Evolutionary conservation across 1,284 basidiomycete genomes (phyloP), one percentile per base, ranked within the genome.

Genomic region (Lignosus rhinocerotis): DNA sequence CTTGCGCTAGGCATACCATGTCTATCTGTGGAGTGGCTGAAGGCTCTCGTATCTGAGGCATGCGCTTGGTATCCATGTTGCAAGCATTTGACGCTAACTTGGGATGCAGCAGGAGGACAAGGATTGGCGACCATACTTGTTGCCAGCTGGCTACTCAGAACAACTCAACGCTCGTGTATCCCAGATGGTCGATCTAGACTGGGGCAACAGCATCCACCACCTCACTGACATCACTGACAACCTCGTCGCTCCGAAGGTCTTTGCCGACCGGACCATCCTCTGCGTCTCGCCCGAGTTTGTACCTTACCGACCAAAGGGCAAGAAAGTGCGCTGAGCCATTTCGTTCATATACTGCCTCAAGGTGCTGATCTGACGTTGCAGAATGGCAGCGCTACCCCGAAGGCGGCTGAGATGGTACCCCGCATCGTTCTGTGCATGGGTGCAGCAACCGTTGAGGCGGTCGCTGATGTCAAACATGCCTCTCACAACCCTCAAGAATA

Each of bases 1-100:
- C 79, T 96, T 32, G 92, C 90, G 0, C 76, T 94, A 31, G 94
- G 94, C 6, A 86, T 96, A 49, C 94, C 94, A 0, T 93, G 92
- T 66, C 68, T 96, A n/a, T 82, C 81, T 0, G 71, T 80, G 4
- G 73, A 80, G 2, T 95, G 87, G 82, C 66, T 93, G 16, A 67
- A 78, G 10, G 78, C 80, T 25, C 78, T 77, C 32, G 70, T 78
- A 36, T 62, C 68, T 14, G 66, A 66, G 60, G 82, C 83, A 66
- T 69, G 81, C 31, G 38, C 58, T 41, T 45, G 6, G 46, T 19
- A 1, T 11, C 49, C 16, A 7, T 12, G 8, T 2, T n/a, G 25
- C 9, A 17, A 30, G 11, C 11, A 7, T 8, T 8, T 16, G 6
- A 21, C 17, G 36, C 41, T 58, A 45, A 59, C 10, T 16, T 8